Base-by-base conservation (phyloP, 495 filamentous ascomycete species). In the Xylaria telfairii region DNA sequence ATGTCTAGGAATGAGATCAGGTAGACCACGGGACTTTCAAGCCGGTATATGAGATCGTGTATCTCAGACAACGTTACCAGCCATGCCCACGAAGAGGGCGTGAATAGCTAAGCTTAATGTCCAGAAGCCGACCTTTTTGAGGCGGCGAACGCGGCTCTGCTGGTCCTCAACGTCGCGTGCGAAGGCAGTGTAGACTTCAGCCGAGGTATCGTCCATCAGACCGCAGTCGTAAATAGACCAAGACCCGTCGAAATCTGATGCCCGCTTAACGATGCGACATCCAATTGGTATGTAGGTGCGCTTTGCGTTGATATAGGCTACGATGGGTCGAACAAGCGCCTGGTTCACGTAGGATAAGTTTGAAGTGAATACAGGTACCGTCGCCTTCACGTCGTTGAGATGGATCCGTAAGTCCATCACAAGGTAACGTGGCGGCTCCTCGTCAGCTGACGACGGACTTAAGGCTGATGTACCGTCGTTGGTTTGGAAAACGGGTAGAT, bases 121-220 rank as follows among this genome's bases (percentile, higher is more conserved):
- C 96, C 96, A 99, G 73, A 98, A 89, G 30, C 96, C 96, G 21
- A 99, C 96, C 77, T 98, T 96, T 83, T 94, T 96, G 76, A 99
- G 91, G 49, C 96, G 89, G 49, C 95, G 86, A 76, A 93, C 91
- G 42, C 93, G 88, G 69, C 90, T 92, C 78, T 96, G 89, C 69
- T 95, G 89, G 77, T 98, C 94, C 57, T 92, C 88, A 24, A 98
- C 93, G 82, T 95, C 92, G 67, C 89, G 88, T 24, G 94, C 93
- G 80, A 99, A 98, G 1, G 96, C 96, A 72, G 92, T 87, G 74
- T 99, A 99, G 39, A 93, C 92, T 88, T 97, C 96, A 61, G 92
- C 93, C 3, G 92, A 94, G n/a, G 95, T 84, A 78, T 98, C 96
- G 71, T 97, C 93, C 94, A 99, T 93, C 56, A 99, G 83, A 9